phyloP scores from a whole-genome alignment of 305 asterid genomes.

The Solanum chacoense region DNA sequence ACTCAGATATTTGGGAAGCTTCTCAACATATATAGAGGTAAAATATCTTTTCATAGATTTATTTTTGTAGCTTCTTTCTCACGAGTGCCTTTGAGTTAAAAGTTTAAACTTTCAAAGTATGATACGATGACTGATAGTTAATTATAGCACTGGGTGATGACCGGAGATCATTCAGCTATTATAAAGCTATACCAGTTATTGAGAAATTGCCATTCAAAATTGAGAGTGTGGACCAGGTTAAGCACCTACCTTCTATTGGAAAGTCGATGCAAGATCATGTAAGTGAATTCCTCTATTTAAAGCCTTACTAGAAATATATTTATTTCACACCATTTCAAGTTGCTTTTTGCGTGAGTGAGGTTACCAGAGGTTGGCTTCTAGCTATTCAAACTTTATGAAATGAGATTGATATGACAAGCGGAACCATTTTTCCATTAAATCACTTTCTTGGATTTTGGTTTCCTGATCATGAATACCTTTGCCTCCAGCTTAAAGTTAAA shows the following conservation, averaged over 20 bases:
- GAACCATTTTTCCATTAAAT: background rate
- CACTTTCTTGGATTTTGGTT: background rate
- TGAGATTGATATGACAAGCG: background rate
- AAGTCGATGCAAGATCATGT: constrained; percentile 95
- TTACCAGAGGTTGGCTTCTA: background rate
- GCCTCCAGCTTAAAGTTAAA: background rate
- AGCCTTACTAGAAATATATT: background rate
- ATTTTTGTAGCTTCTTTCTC: background rate
- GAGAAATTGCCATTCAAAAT: constrained; percentile 84
- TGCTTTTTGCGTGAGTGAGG: background rate
- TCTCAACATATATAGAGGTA: constrained; percentile 84
- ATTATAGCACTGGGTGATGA: constrained; percentile 84
- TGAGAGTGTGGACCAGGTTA: constrained; percentile 80
- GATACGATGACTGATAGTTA: constrained; percentile 12
- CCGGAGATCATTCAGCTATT: constrained; percentile 87
- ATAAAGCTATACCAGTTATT: constrained; percentile 81
- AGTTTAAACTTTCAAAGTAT: constrained; percentile 5
- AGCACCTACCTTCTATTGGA: constrained; percentile 75
- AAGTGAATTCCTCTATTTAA: constrained; percentile 19
- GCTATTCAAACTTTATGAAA: background rate
- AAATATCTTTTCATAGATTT: background rate
- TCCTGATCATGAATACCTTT: background rate
- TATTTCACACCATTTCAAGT: background rate
- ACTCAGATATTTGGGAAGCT: constrained; percentile 75
- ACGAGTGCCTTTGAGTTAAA: constrained; percentile 1